phyloP scores from a whole-genome alignment of 2,329 filamentous ascomycete species.

The Sclerotinia sclerotiorum region DNA sequence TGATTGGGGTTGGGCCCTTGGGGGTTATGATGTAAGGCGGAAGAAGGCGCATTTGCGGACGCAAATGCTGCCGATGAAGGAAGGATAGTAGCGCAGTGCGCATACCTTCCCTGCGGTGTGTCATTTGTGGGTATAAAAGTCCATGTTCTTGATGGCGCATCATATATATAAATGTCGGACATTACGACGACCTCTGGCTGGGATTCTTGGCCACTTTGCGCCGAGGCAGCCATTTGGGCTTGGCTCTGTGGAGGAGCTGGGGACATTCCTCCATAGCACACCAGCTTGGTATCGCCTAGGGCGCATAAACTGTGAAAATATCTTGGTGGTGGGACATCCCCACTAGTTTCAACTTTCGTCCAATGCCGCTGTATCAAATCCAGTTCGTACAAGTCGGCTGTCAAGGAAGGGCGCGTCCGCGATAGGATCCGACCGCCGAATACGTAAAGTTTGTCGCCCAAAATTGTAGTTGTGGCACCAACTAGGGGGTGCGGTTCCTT shows the following conservation, averaged over 20 bases:
- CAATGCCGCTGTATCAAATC: slow-evolving; percentile 90
- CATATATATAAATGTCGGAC: slow-evolving; percentile 96
- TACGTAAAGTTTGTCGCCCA: slow-evolving; percentile 95
- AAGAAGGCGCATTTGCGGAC: slow-evolving; percentile 78
- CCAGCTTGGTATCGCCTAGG: slow-evolving; percentile 90
- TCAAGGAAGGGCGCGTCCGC: slow-evolving; percentile 76
- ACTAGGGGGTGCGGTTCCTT: slow-evolving; percentile 88
- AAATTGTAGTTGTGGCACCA: slow-evolving; percentile 89
- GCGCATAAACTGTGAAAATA: slow-evolving; percentile 98
- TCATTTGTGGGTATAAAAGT: slow-evolving; percentile 78
- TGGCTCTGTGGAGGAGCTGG: slow-evolving; percentile 55
- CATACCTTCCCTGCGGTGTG: slow-evolving; percentile 88
- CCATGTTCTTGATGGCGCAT: slow-evolving; percentile 80
- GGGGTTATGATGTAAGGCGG: slow-evolving; percentile 87
- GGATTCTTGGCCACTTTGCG: slow-evolving; percentile 54
- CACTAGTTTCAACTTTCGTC: slow-evolving; percentile 81
- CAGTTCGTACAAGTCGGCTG: slow-evolving; percentile 88
- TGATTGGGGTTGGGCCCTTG: slow-evolving; percentile 80
- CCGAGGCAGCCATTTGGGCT: slow-evolving; percentile 47
- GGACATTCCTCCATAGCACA: slow-evolving; percentile 98
- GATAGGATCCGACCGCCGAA: slow-evolving; percentile 91
- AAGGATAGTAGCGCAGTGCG: slow-evolving; percentile 90
- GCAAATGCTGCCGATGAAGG: slow-evolving; percentile 86
- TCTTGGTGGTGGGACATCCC: slow-evolving; percentile 83
- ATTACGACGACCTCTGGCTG: slow-evolving; percentile 92